These are phyloP conservation scores for Nemania bipapillata DNA, from an alignment of 2,329 filamentous ascomycete genomes.

Conservation along the genomic window DNA sequence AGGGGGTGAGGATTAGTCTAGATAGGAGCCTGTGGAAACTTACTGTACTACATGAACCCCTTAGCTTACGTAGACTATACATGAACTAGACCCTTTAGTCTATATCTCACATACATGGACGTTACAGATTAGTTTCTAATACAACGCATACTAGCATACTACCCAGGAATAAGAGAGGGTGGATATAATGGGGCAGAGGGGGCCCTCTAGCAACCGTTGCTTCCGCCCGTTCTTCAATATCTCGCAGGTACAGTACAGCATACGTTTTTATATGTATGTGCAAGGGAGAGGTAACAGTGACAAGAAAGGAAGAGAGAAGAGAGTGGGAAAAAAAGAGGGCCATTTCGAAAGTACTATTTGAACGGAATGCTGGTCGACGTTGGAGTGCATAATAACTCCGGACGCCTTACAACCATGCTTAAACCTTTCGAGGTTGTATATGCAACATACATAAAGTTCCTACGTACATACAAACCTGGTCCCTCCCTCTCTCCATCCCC, in stretches of 20 bases:
- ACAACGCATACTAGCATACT: constrained; percentile 5
- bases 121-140: constrained; percentile 13
- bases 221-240: not conserved
- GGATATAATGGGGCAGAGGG: too few species aligned
- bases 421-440: constrained; percentile 7
- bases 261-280: not conserved
- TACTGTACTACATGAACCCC: not conserved
- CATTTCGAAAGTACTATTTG: not conserved
- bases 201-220: constrained; percentile 3
- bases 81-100: constrained; percentile 9
- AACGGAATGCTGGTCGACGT: constrained; percentile 12
- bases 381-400: constrained; percentile 22
- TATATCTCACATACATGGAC: constrained; percentile 12
- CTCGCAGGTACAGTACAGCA: not conserved
- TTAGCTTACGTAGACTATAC: constrained; percentile 13
- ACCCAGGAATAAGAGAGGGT: constrained; percentile 2
- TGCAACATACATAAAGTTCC: constrained; percentile 17
- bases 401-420: constrained; percentile 19
- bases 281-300: not conserved
- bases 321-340: not conserved
- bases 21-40: constrained; percentile 10
- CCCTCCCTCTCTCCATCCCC: not conserved
- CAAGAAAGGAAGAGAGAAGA: not conserved
- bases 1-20: constrained; percentile 13
- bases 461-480: not conserved